A percentile compares a stretch with the other conserved stretches of the same genome.
Conservation (phyloP, 148 eudicot genomes). For the Rhododendron henanense region DNA sequence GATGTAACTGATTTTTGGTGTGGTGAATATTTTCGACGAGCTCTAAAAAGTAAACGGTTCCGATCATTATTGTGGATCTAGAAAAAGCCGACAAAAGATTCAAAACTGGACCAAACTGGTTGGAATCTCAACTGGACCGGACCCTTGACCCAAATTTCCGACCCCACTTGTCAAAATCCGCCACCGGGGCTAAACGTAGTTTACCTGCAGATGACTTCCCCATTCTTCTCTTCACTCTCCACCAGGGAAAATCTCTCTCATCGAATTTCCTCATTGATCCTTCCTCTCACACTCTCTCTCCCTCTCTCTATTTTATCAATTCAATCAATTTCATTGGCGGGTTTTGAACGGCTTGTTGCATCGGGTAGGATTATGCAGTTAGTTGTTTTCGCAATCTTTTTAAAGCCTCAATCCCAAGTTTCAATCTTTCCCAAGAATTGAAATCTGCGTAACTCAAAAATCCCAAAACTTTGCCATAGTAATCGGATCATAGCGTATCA, state of each 20-base stretch:
- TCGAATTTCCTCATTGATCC: neutral
- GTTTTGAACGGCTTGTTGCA: neutral
- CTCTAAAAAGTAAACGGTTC: too few species aligned
- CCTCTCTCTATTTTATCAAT: neutral
- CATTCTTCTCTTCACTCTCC: neutral
- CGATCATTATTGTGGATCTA: too few species aligned
- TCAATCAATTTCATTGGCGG: neutral
- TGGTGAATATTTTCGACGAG: too few species aligned
- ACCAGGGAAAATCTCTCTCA: neutral
- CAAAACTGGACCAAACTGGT: too few species aligned
- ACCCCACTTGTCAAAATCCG: too few species aligned
- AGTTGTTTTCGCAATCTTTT: neutral
- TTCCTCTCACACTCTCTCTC: neutral
- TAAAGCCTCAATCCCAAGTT: neutral
- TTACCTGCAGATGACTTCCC: neutral
- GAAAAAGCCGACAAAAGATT: rapidly evolving
- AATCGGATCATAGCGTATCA: neutral
- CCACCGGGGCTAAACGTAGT: neutral
- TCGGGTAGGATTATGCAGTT: neutral
- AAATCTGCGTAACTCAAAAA: neutral
- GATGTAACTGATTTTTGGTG: too few species aligned
- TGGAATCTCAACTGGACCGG: too few species aligned
- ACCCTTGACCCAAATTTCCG: too few species aligned
- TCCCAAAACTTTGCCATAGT: neutral
- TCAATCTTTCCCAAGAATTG: neutral